These are phyloP conservation scores for Wickerhamiella sorbophila DNA, from an alignment of 805 yeast genomes.

Conservation along the genomic window DNA sequence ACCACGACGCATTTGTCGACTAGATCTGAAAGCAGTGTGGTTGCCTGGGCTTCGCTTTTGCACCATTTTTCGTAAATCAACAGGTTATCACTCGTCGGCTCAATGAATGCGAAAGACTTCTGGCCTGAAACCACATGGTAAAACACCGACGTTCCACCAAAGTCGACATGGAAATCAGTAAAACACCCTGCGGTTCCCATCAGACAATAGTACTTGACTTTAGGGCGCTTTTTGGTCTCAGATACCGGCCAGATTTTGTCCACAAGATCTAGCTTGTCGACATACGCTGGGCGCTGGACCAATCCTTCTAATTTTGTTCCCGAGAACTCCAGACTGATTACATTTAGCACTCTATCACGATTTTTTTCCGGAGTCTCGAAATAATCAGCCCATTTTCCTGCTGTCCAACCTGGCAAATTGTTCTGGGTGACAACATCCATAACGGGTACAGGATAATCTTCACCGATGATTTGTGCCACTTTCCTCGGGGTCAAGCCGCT, in stretches of 20 bases:
- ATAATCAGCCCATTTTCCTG: conserved; percentile 64
- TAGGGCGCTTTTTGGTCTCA: conserved; percentile 19
- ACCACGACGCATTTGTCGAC: conserved; percentile 38
- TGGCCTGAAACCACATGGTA: conserved; percentile 67
- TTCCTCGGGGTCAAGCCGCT: conserved; percentile 37
- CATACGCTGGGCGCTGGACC: conserved; percentile 53
- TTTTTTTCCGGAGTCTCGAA: conserved; percentile 31
- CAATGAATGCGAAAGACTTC: conserved; percentile 62
- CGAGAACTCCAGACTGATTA: conserved; percentile 68
- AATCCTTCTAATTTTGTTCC: conserved; percentile 35
- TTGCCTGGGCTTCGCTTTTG: conserved; percentile 43
- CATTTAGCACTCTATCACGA: conserved; percentile 61
- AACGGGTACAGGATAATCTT: conserved; percentile 52
- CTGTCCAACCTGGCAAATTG: conserved; percentile 42
- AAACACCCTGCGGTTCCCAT: conserved; percentile 73
- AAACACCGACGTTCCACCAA: conserved; percentile 85
- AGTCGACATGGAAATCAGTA: conserved; percentile 85
- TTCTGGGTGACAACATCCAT: conserved; percentile 84
- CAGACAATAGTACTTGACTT: conserved; percentile 53
- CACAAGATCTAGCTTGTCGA: conserved; percentile 52
- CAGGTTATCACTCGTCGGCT: conserved; percentile 57
- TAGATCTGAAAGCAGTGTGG: conserved; percentile 50
- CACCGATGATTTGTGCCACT: conserved; percentile 47
- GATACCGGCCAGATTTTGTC: conserved; percentile 45
- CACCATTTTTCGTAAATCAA: conserved; percentile 61